Base-by-base conservation (phyloP, 805 yeast genomes). In the Candida golubevii region DNA sequence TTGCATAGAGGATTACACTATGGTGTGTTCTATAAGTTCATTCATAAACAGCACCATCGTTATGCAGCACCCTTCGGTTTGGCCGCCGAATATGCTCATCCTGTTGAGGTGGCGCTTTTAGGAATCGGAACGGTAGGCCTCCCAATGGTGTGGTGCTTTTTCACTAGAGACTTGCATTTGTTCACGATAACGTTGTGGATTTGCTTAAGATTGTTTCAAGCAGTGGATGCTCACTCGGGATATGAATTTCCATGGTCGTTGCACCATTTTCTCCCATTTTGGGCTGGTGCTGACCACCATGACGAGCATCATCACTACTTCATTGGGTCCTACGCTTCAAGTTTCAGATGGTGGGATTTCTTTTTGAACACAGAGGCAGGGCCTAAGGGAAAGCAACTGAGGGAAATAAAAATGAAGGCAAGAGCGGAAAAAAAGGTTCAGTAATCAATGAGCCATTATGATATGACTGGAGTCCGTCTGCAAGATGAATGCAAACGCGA, bases 251-350 rank as follows among this genome's bases (percentile, higher is more conserved):
- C 99, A 51, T 83, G 95, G 88, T 88, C 97, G 5, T 75, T 91
- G 61, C 93, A 88, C 69, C 88, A 89, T 63, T 81, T 91, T 68
- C 63, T 91, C 49, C 97, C 97, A 39, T 79, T 93, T 70, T 90
- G 98, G 97, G 96, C 97, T 4, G 98, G 98, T 54, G 97, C 97
- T 18, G 97, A 87, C 60, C 98, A 91, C 68, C 98, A 91, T 65
- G 99, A 91, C 67, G 87, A 87, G 68, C 99, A 91, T 64, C 99
- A 91, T 66, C 95, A 87, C 65, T 89, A 85, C 71, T 91, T 91
- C 69, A 85, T 88, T 57, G 98, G 98, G 54, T 89, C 90, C 68
- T 91, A 88, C 65, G 93, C 97, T 27, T 85, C 96, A 36, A 81
- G 90, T 32, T 93, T 91, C 79, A 83, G 97, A 71, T 87, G 95